phyloP scores from a whole-genome alignment of 1,139 yeast genomes.

The Kodamaea arcana region DNA sequence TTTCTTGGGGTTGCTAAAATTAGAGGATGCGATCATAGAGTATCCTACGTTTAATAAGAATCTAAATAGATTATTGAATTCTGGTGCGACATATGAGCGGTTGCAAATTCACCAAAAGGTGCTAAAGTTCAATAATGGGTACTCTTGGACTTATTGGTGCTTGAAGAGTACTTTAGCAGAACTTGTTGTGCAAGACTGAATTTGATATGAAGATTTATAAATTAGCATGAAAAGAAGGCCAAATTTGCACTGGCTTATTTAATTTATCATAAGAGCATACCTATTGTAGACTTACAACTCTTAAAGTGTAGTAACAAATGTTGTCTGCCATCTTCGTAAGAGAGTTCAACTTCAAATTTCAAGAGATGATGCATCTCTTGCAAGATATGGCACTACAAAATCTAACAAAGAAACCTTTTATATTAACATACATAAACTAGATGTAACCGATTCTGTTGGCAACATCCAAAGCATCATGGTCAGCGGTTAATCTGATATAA shows the following conservation, averaged over 20 bases:
- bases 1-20: slow-evolving; percentile 25
- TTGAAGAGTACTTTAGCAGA: background rate
- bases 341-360: no score
- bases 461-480: slow-evolving; percentile 98
- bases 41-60: slow-evolving; percentile 1
- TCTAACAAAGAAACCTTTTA: slow-evolving; percentile 4
- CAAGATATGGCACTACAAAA: no score
- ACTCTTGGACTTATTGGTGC: slow-evolving; percentile 7
- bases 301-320: no score
- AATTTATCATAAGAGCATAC: no score
- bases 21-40: slow-evolving; percentile 22
- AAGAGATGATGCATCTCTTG: no score
- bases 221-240: no score
- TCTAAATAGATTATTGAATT: background rate
- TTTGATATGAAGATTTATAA: no score
- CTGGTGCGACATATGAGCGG: background rate
- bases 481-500: slow-evolving; percentile 97
- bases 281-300: no score
- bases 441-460: slow-evolving; percentile 99
- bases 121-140: slow-evolving; percentile 2
- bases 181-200: no score
- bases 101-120: slow-evolving; percentile 4
- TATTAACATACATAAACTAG: slow-evolving; percentile 29
- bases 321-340: no score
- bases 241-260: no score